Conservation (phyloP, 805 yeast genomes). For the Candida silvicultrix region DNA sequence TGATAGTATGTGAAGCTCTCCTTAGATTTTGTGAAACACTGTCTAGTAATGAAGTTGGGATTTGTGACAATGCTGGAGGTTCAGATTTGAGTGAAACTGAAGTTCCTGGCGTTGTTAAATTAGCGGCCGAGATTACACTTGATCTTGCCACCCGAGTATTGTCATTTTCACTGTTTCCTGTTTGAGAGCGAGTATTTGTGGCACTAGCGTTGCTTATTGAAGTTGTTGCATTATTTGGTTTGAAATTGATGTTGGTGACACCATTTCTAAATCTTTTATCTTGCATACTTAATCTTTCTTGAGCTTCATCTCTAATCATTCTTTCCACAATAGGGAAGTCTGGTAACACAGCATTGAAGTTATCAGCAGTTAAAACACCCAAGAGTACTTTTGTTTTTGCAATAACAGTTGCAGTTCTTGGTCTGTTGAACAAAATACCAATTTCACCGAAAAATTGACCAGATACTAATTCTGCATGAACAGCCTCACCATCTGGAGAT, state of each 20-base stretch:
- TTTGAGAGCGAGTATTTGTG: no score
- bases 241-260: constrained; percentile 24
- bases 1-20: not conserved
- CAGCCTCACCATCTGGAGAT: constrained; percentile 70
- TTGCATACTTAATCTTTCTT: constrained; percentile 66
- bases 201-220: constrained; percentile 2
- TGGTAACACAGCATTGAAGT: constrained; percentile 50
- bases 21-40: not conserved
- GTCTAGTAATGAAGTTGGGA: constrained; percentile 1
- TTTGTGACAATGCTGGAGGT: constrained; percentile 5
- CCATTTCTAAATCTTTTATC: constrained; percentile 50
- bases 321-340: constrained; percentile 62
- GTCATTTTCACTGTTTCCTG: not conserved
- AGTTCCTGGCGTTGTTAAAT: constrained; percentile 33
- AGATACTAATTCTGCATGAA: constrained; percentile 60
- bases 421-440: constrained; percentile 68
- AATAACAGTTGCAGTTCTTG: constrained; percentile 74
- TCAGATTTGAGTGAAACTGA: constrained; percentile 26
- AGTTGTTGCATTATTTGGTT: not conserved
- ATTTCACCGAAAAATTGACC: constrained; percentile 79
- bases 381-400: constrained; percentile 61
- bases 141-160: not conserved
- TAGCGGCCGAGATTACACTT: constrained; percentile 22
- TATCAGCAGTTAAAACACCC: constrained; percentile 63
- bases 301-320: constrained; percentile 71